These are phyloP conservation scores for Gracilaria domingensis DNA, from an alignment of 23 red algal genomes.

Conservation along the genomic window DNA sequence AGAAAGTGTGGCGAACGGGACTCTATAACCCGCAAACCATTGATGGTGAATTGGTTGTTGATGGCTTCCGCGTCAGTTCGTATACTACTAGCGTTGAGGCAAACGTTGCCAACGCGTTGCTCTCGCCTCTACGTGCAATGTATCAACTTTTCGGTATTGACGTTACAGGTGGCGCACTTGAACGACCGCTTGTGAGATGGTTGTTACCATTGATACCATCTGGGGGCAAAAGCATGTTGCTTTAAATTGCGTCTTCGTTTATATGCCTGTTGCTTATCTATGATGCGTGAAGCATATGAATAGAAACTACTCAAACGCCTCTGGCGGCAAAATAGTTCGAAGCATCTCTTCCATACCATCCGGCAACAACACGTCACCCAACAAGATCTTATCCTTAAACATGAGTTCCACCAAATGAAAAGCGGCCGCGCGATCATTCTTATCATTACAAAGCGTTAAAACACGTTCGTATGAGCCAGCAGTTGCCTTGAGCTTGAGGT, in stretches of 20 bases:
- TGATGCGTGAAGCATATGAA: neutral
- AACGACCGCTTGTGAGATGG: neutral
- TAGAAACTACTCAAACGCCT: conserved; percentile 69
- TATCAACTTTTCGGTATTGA: neutral
- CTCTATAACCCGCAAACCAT: conserved; percentile 84
- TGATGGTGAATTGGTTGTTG: conserved; percentile 60
- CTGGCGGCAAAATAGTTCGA: conserved; percentile 72
- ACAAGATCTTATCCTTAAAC: conserved; percentile 73
- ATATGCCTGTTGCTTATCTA: neutral
- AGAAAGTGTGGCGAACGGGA: conserved; percentile 47
- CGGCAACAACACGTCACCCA: conserved; percentile 73
- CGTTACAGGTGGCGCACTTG: neutral
- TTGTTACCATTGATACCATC: neutral
- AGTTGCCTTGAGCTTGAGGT: conserved; percentile 27
- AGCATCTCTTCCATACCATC: conserved; percentile 72
- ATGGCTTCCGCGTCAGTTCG: conserved; percentile 61
- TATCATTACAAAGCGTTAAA: conserved; percentile 36
- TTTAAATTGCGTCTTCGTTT: neutral
- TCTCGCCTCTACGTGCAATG: conserved; percentile 42
- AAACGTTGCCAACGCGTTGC: conserved; percentile 46
- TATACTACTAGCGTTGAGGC: conserved; percentile 67
- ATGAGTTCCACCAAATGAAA: conserved; percentile 74
- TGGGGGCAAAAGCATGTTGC: neutral
- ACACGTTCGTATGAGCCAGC: conserved; percentile 69
- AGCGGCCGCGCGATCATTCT: conserved; percentile 40